Evolutionary conservation across 2,329 filamentous ascomycete genomes (phyloP).

Genomic region (Nigrospora sphaerica): DNA sequence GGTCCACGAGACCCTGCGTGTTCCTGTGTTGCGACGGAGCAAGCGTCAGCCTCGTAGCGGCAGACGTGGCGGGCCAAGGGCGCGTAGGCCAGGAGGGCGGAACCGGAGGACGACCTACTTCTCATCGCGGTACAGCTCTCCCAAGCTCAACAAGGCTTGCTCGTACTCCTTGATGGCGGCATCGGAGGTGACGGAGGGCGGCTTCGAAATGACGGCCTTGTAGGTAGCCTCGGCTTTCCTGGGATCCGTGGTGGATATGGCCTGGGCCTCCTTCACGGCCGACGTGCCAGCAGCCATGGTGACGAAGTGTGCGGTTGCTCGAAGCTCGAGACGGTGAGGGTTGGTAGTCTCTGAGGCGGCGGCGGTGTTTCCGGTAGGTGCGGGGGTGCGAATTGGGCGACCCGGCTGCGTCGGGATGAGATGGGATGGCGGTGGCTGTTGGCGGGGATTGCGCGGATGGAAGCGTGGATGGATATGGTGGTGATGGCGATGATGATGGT

Average conservation of each 20-base stretch:
- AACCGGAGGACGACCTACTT: slow-evolving; percentile 46
- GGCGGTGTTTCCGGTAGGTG: no score
- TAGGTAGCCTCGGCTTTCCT: slow-evolving; percentile 80
- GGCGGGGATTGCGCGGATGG: not conserved
- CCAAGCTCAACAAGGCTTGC: slow-evolving; percentile 76
- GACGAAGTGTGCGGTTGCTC: not conserved
- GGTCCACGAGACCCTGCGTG: slow-evolving; percentile 41
- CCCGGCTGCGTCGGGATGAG: no score
- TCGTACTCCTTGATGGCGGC: slow-evolving; percentile 88
- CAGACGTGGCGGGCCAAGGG: no score
- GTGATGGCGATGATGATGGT: not conserved
- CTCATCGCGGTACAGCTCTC: slow-evolving; percentile 87
- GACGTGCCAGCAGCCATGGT: slow-evolving; percentile 21
- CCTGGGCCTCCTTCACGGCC: slow-evolving; percentile 77
- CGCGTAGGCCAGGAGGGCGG: not conserved
- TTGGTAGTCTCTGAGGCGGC: not conserved
- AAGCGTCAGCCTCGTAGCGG: slow-evolving; percentile 16
- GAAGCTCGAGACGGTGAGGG: not conserved
- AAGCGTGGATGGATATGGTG: not conserved
- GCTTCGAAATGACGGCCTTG: slow-evolving; percentile 81
- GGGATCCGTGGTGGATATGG: slow-evolving; percentile 72
- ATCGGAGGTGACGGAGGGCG: slow-evolving; percentile 76
- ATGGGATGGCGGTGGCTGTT: no score
- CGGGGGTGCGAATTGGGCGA: no score
- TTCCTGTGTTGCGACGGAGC: not conserved